Evolutionary conservation across 1,284 basidiomycete species (phyloP), one percentile per base, ranked within the genome.

Genomic region (Flammula alnicola): DNA sequence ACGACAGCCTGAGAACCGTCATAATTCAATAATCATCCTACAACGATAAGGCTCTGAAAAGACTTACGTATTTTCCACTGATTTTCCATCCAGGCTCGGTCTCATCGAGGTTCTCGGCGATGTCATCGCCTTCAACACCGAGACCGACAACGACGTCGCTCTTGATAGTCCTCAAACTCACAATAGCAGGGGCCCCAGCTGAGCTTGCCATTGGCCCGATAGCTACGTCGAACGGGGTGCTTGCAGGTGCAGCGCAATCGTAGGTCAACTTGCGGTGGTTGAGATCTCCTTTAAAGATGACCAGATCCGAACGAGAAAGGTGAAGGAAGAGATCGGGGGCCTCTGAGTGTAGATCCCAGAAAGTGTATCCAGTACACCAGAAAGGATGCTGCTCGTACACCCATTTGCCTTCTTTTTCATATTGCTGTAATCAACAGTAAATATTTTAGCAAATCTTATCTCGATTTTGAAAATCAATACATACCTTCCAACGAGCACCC

Each of bases 11-110:
- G 29, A 54, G 12, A 35, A 32, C 17, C 20, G 17, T 35, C 52
- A 42, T 39, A 14, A n/a, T 31, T 32, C 2, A 23, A n/a, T 12
- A 36, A 9, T 17, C 41, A 27, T 14, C 23, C 17, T 9, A 37
- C 14, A 14, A 8, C 31, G 10, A 31, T 22, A 41, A 27, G 3
- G 20, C 7, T 3, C 4, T 5, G n/a, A 16, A 7, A 76, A 40
- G 16, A 79, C 86, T 72, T 65, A 92, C 91, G 65, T 95, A 95
- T 89, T 95, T 94, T 44, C 93, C 93, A 43, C 90, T 93, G 66
- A 98, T 98, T 76, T 95, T 95, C 95, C 95, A 98, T 40, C 95
- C 95, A 19, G 90, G 86, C 67, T 98, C 94, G 39, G 84, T 81
- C 62, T 89, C 78, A 70, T 98, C 94, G 31, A 98, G 77, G 57